Conservation (phyloP, 306 rosid species). For the Urtica urens region DNA sequence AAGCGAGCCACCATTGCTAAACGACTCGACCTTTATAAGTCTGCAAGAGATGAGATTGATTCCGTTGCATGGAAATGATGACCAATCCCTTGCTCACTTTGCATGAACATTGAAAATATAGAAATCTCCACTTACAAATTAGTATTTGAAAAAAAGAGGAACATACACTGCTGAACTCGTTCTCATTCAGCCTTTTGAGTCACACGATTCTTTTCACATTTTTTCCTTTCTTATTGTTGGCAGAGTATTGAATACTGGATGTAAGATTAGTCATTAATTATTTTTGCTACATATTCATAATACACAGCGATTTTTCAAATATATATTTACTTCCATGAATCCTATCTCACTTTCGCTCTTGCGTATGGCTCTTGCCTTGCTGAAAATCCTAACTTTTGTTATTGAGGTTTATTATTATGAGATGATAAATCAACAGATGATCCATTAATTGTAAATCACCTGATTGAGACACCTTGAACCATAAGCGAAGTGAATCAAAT, state of each 20-base stretch:
- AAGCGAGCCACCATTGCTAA: conserved; percentile 63
- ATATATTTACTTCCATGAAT: too few relatives aligned
- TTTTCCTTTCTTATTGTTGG: background rate
- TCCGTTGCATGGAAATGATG: conserved; percentile 84
- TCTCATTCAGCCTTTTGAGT: conserved; percentile 25
- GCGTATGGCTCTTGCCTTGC: too few relatives aligned
- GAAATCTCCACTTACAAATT: background rate
- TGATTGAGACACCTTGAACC: too few relatives aligned
- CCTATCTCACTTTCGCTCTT: too few relatives aligned
- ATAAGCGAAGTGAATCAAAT: too few relatives aligned
- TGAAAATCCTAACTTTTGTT: too few relatives aligned
- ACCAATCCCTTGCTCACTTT: background rate
- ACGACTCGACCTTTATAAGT: conserved; percentile 90
- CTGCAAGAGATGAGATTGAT: conserved; percentile 93
- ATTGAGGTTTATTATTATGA: too few relatives aligned
- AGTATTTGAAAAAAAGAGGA: background rate
- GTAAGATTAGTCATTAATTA: background rate
- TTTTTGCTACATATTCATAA: background rate
- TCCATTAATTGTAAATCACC: too few relatives aligned
- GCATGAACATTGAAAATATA: background rate
- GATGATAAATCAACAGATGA: too few relatives aligned
- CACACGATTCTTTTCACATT: conserved; percentile 8
- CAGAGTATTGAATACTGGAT: background rate
- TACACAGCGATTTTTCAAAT: too few relatives aligned
- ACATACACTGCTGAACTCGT: conserved; percentile 6